These are phyloP conservation scores for Solanum microdontum DNA, from an alignment of 257 asterid species.

Conservation along the genomic window DNA sequence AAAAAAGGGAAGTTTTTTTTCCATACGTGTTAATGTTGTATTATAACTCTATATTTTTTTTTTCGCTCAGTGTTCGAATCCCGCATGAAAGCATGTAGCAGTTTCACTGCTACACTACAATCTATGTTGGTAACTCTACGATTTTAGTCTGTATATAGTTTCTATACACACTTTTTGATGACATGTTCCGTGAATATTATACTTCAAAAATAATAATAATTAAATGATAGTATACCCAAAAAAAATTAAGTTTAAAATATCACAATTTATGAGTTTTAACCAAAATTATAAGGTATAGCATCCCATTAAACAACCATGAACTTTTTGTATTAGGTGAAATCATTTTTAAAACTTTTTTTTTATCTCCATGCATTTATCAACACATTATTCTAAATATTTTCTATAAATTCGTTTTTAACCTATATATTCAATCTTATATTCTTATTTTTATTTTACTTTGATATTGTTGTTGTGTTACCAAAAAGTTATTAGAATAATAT, in stretches of 20 bases:
- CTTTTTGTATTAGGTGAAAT: not conserved
- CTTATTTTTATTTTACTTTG: not conserved
- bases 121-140: no score
- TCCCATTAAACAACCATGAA: not conserved
- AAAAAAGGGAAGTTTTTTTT: not conserved
- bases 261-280: not conserved
- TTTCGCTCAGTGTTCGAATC: rapidly evolving
- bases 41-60: not conserved
- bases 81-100: no score
- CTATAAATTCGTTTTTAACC: not conserved
- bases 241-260: no score
- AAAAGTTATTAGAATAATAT: not conserved
- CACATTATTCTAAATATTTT: not conserved
- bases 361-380: not conserved
- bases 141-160: not conserved
- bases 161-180: not conserved
- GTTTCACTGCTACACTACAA: rapidly evolving
- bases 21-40: no score
- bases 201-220: not conserved
- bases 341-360: no score
- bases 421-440: not conserved
- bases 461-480: not conserved
- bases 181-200: no score
- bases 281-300: not conserved
- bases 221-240: no score